Evolutionary conservation across 139 green algal species (phyloP), one percentile per base, ranked within the genome.

Genomic region (Volvox reticuliferus): DNA sequence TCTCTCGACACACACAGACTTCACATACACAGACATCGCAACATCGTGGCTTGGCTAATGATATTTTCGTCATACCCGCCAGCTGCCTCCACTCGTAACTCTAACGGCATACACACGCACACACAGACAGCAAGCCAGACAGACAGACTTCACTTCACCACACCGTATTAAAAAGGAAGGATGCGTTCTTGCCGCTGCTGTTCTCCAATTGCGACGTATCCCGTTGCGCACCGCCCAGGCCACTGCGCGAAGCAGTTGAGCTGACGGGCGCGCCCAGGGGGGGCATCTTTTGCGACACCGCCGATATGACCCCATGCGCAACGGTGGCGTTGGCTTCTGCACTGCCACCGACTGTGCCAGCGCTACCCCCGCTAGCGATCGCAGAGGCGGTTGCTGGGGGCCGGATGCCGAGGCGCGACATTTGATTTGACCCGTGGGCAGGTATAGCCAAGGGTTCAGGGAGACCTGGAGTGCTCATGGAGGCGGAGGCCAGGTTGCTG

Each of bases 121-220:
- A 55, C 44, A 55, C 44, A 14, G 44, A 55, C 44, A 14, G 44
- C 44, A 9, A 55, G 65, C 21, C 65, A 24, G 65, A 73, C n/a
- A n/a, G 71, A 79, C 19, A 1, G 71, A 79, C 65, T 28, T 19
- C 18, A 17, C 76, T 30, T 82, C 76, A 82, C 33, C 76, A 82
- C 2, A 84, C 24, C 18, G 78, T 84, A 44, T 84, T 84, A 26
- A 84, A 84, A 22, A 84, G 78, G 78, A 84, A 67, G 21, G 78
- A 84, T 16, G 78, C 1, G 30, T 55, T 24, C 76, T 55, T 61
- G 30, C 76, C 76, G 76, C 76, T 82, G 76, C 76, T 82, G 76
- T 36, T 61, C 32, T 30, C 71, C 71, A 36, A 36, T 9, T 30
- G 28, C 21, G 65, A 73, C 21, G 65, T 73, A 24, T 28, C 24